Evolutionary conservation across 352 stramenopile species (phyloP), one percentile per base, ranked within the genome.

Genomic region (Globisporangium ultimum): DNA sequence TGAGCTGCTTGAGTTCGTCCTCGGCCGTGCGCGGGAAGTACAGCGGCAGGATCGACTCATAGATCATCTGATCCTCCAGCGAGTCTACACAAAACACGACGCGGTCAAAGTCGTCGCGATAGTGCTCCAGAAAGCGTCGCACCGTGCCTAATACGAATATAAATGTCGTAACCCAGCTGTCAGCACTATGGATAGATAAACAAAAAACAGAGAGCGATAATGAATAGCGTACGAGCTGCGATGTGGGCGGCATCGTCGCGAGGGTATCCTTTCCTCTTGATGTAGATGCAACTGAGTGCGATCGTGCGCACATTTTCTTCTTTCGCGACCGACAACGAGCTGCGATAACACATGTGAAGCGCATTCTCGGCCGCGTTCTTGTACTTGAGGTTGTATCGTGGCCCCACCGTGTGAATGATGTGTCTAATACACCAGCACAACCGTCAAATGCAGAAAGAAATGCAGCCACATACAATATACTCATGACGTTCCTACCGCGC

Each of bases 321-420:
- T 48, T 81, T 87, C n/a, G 83, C 80, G 2, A 84, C 68, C 17
- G 71, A 70, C 12, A 97, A 56, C 14, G 75, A 61, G 38, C 73
- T 85, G 28, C 83, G 67, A 53, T 96, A 95, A 64, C 88, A 91
- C 60, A 74, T 79, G 55, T 93, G 84, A 45, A 97, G 77, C 38
- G 86, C 76, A 43, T 91, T 83, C 66, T 96, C 85, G 13, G 87
- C 84, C 14, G 82, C 89, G 47, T 80, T 92, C 47, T 73, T 64
- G 60, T 94, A 92, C 60, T 87, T 78, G 50, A 66, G 55, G 48
- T 88, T 74, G 71, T 96, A 97, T n/a, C 83, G 71, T 9, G 89
- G 89, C 17, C 79, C 85, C 50, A 95, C 89, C 8, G 88, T 96
- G 67, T 97, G 89, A 53, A 96, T 74, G 38, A 91, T 74, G 56